Evolutionary conservation across 768 basidiomycete species (phyloP).

Genomic region (Dioszegia hungarica): DNA sequence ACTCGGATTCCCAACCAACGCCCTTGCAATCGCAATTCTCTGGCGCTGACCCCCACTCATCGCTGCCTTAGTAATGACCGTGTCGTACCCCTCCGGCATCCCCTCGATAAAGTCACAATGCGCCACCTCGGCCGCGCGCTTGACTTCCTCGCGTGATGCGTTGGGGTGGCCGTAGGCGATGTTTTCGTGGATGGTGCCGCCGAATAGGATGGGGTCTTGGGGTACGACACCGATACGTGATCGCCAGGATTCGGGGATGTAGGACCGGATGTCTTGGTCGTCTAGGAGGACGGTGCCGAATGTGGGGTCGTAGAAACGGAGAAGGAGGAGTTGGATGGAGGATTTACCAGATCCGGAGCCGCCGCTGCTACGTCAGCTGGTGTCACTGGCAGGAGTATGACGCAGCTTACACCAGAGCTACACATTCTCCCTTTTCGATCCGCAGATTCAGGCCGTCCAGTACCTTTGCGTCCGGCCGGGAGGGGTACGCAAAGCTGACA

Average conservation of each 20-base stretch:
- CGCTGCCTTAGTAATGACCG: conserved; percentile 66
- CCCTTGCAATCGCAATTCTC: conserved; percentile 78
- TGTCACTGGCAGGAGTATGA: background rate
- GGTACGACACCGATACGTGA: conserved; percentile 82
- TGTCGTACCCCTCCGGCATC: conserved; percentile 88
- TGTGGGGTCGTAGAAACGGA: conserved; percentile 82
- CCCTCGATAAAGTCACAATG: conserved; percentile 94
- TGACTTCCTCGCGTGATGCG: conserved; percentile 68
- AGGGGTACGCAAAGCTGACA: conserved; percentile 83
- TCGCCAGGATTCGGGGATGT: conserved; percentile 79
- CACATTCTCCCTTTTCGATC: conserved; percentile 74
- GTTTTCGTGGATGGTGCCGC: conserved; percentile 87
- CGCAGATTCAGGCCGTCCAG: conserved; percentile 76
- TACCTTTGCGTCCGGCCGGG: conserved; percentile 69
- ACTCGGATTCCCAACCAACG: conserved; percentile 78
- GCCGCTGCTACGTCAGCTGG: conserved; percentile 56
- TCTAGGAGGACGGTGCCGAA: conserved; percentile 74
- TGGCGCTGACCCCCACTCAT: conserved; percentile 51
- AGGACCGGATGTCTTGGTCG: conserved; percentile 81
- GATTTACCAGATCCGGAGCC: conserved; percentile 91
- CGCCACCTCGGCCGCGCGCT: conserved; percentile 77
- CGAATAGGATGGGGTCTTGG: conserved; percentile 84
- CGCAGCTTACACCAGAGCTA: conserved; percentile 80
- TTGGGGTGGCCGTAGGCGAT: conserved; percentile 76
- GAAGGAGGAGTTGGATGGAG: conserved; percentile 77